Conservation (phyloP, 257 asterid genomes). For the Misopates orontium region DNA sequence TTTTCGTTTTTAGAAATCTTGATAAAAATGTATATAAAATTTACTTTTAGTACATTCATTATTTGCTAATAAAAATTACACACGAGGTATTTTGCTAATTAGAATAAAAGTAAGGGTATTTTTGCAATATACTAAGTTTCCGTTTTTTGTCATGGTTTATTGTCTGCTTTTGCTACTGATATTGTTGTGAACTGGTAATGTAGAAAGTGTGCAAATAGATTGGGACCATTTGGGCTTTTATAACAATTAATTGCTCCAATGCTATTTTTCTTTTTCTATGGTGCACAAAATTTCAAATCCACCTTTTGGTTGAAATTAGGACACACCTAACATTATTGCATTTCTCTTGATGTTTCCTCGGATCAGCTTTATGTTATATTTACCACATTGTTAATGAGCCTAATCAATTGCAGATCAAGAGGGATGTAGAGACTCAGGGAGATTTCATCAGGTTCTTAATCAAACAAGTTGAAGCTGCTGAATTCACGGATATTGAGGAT, state of each 20-base stretch:
- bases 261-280: slow-evolving; percentile 3
- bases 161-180: slow-evolving; percentile 40
- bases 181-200: slow-evolving; percentile 14
- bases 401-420: slow-evolving; percentile 69
- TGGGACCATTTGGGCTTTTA: slow-evolving; percentile 40
- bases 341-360: no score
- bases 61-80: no score
- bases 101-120: no score
- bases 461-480: slow-evolving; percentile 88
- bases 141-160: slow-evolving; percentile 10
- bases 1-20: no score
- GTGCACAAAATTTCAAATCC: neutral
- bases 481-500: slow-evolving; percentile 85
- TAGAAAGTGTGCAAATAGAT: slow-evolving; percentile 29
- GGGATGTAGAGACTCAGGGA: slow-evolving; percentile 93
- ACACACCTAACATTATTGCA: neutral
- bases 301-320: neutral
- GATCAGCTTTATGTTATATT: no score
- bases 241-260: slow-evolving; percentile 33
- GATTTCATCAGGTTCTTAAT: slow-evolving; percentile 88
- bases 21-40: no score
- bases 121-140: no score
- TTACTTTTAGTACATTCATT: no score
- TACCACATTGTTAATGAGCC: neutral
- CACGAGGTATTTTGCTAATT: no score